These are phyloP conservation scores for Chalciporus pseudorubinellus DNA, from an alignment of 768 basidiomycete genomes.

Conservation along the genomic window DNA sequence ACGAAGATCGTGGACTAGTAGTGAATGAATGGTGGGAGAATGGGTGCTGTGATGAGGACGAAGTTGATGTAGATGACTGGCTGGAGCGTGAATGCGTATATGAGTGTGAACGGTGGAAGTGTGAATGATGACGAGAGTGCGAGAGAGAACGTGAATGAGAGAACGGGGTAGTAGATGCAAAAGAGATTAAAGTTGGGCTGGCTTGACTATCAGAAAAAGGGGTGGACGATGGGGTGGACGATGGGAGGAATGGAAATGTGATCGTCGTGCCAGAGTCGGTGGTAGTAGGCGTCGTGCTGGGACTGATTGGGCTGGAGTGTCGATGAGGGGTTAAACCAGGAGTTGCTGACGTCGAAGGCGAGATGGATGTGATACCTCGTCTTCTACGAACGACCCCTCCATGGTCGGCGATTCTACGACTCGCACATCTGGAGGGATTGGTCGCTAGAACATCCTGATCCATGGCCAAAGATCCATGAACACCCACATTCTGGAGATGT, in stretches of 20 bases:
- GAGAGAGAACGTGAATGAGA: background rate
- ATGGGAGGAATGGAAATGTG: slow-evolving; percentile 7
- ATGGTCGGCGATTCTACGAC: slow-evolving; percentile 52
- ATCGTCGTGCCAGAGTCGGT: slow-evolving; percentile 4
- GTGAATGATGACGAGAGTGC: slow-evolving; percentile 1
- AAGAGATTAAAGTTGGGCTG: background rate
- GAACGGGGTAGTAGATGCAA: background rate
- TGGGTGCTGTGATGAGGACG: background rate
- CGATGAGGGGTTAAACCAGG: background rate
- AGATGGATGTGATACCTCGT: slow-evolving; percentile 22
- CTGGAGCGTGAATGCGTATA: background rate
- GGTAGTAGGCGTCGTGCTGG: background rate
- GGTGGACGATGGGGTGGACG: background rate
- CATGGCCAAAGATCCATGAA: slow-evolving; percentile 68
- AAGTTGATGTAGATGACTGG: background rate
- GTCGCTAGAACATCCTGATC: slow-evolving; percentile 58
- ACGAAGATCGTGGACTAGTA: background rate
- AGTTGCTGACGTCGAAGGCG: background rate
- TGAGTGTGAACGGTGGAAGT: background rate
- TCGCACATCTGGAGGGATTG: slow-evolving; percentile 58
- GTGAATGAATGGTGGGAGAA: background rate
- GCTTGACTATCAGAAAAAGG: background rate
- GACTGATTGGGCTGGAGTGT: background rate
- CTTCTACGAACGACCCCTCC: slow-evolving; percentile 30
- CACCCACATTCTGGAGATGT: slow-evolving; percentile 50